Evolutionary conservation across 2,329 filamentous ascomycete genomes (phyloP).

Genomic region (Tolypocladium endophyticum): DNA sequence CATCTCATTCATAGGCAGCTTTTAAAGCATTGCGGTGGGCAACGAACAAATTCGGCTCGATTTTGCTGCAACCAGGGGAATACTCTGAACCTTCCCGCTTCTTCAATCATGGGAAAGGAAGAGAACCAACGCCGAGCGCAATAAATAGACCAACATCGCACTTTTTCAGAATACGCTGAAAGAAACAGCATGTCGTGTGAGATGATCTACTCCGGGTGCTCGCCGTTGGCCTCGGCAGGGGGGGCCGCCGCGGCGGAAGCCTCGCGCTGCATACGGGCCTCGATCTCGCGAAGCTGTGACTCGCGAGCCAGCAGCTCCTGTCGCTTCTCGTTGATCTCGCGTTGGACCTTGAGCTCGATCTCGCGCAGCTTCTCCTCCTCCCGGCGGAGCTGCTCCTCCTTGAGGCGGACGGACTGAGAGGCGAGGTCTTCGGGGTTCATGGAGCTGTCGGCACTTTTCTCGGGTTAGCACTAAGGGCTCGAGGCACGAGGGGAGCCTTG

Average conservation of each 20-base stretch:
- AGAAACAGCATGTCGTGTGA: constrained; percentile 17
- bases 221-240: constrained; percentile 42
- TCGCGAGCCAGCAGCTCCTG: constrained; percentile 96
- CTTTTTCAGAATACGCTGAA: constrained; percentile 20
- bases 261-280: constrained; percentile 92
- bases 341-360: constrained; percentile 98
- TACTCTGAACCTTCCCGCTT: constrained; percentile 31
- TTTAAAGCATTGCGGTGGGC: constrained; percentile 16
- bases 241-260: constrained; percentile 37
- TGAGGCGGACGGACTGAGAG: constrained; percentile 93
- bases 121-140: constrained; percentile 38
- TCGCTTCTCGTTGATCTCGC: constrained; percentile 99
- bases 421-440: constrained; percentile 98
- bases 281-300: constrained; percentile 97
- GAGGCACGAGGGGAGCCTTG: not conserved
- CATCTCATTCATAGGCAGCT: constrained; percentile 18
- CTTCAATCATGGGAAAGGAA: constrained; percentile 28
- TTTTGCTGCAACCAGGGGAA: constrained; percentile 29
- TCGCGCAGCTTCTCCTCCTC: constrained; percentile 99
- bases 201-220: constrained; percentile 36
- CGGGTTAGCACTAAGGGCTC: constrained; percentile 17
- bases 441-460: constrained; percentile 52
- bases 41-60: constrained; percentile 23
- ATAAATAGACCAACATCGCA: constrained; percentile 34
- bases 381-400: constrained; percentile 97